A percentile compares a stretch with the other conserved stretches of the same genome.
These are phyloP conservation scores for Colletotrichum tropicicola DNA, from an alignment of 2,329 filamentous ascomycete species.

Conservation along the genomic window DNA sequence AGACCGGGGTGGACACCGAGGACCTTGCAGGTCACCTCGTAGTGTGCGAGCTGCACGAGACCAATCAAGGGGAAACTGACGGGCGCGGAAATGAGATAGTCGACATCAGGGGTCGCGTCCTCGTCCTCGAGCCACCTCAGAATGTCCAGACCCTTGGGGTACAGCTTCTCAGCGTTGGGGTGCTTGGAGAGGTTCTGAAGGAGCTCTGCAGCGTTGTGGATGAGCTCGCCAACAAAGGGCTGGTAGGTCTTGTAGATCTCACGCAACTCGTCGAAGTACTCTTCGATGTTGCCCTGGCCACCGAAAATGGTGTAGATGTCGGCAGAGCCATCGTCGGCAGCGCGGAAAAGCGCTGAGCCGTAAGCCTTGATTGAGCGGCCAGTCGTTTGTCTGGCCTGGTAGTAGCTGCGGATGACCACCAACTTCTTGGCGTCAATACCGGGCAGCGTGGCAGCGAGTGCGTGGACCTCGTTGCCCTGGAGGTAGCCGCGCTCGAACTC, in stretches of 20 bases:
- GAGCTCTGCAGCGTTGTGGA: constrained; percentile 83
- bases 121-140: constrained; percentile 91
- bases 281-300: constrained; percentile 98
- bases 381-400: constrained; percentile 83
- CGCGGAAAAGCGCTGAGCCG: constrained; percentile 91
- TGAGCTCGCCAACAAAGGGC: constrained; percentile 86
- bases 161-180: constrained; percentile 90
- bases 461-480: constrained; percentile 95
- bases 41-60: constrained; percentile 94
- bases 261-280: constrained; percentile 98
- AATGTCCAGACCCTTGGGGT: constrained; percentile 95
- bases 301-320: constrained; percentile 95
- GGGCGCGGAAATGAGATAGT: constrained; percentile 93
- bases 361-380: constrained; percentile 90
- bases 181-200: constrained; percentile 87
- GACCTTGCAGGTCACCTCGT: constrained; percentile 91
- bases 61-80: constrained; percentile 97
- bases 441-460: constrained; percentile 83
- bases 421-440: constrained; percentile 95
- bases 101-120: constrained; percentile 89
- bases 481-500: constrained; percentile 98
- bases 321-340: constrained; percentile 84
- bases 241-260: constrained; percentile 92
- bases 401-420: constrained; percentile 89
- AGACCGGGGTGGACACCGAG: constrained; percentile 90